Evolutionary conservation across 2,329 filamentous ascomycete species (phyloP), one percentile per base, ranked within the genome.

Genomic region (Colletotrichum eremochloae): DNA sequence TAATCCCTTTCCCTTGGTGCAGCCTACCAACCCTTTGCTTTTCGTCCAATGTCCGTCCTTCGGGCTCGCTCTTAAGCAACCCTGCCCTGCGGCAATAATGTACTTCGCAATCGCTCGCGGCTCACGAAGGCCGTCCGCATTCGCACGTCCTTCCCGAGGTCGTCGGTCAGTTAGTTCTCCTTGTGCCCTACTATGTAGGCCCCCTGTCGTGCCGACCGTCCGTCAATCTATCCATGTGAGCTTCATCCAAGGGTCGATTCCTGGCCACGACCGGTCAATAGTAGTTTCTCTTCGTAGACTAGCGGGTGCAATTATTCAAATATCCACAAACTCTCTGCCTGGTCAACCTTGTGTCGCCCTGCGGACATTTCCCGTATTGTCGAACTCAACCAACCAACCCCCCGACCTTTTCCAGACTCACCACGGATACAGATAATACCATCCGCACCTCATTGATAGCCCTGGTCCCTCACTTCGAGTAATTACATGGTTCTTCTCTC

Each of bases 61-160:
- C 61, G 67, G 67, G 61, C 67, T 65, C 29, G 33, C 58, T 53
- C n/a, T 48, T 40, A 14, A 40, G 18, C 52, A 64, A 18, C 18
- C n/a, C 38, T 29, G 55, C 8, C 20, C 36, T 66, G 20, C 55
- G 11, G 14, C 33, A 44, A 44, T 44, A 42, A 3, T 5, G 48
- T 33, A 36, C 44, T 58, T 57, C 67, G 62, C 62, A 65, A 66
- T 66, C 52, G 61, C 61, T 56, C 20, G 58, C 61, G 14, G 14
- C 52, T 55, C 52, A 38, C 53, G 31, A 36, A 48, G 31, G 52
- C 44, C 40, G 40, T 31, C 67, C 67, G 67, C 62, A 60, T 65
- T 69, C 67, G 61, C 67, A 66, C 64, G 57, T 48, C 20, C 24
- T 62, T 31, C 56, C 64, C 64, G 56, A 69, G 53, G 53, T 50